Base-by-base conservation (phyloP, 257 asterid genomes). In the Rubia yunnanensis region DNA sequence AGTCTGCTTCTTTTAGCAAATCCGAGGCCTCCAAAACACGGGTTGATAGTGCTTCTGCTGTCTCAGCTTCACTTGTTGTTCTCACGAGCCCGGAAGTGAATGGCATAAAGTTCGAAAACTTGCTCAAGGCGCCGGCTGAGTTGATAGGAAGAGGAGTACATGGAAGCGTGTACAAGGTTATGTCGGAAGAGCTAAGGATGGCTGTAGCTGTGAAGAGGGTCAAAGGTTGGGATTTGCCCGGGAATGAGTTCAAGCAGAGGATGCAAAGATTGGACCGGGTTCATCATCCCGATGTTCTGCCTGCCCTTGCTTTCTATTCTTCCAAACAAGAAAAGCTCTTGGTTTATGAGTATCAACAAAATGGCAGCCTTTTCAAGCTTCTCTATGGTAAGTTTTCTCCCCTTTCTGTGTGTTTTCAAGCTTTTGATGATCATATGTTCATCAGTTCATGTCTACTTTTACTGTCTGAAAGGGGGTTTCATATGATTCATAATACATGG, bases 71-170 rank as follows among this genome's bases (percentile, higher is more conserved):
- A 0, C 32, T 87, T 49, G 56, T 75, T 10, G 83, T 78, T 66
- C 79, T 85, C 0, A 59, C 86, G 3, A 81, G 84, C 72, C 88
- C 83, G 7, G 89, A 77, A 31, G 79, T 36, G 65, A 84, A 75
- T 18, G 88, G 85, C 32, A 49, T 87, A 63, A 82, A 64, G 64
- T 90, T 90, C 24, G 97, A 90, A 63, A 80, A 85, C 63, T 65
- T 87, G 84, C 87, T 90, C 11, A 79, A 78, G 79, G 88, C 97
- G 13, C 97, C 95, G 0, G 97, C 95, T 0, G 97, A 87, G 85
- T 70, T 90, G 44, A 72, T 90, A 0, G 97, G 97, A 52, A 80
- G 95, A 72, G 97, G 97, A 26, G 79, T 62, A 23, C 85, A 84
- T 36, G 96, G 96, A 0, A 87, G 92, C 36, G 79, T 84, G 28